phyloP scores from a whole-genome alignment of 2,329 filamentous ascomycete genomes.

The Neonectria neomacrospora region DNA sequence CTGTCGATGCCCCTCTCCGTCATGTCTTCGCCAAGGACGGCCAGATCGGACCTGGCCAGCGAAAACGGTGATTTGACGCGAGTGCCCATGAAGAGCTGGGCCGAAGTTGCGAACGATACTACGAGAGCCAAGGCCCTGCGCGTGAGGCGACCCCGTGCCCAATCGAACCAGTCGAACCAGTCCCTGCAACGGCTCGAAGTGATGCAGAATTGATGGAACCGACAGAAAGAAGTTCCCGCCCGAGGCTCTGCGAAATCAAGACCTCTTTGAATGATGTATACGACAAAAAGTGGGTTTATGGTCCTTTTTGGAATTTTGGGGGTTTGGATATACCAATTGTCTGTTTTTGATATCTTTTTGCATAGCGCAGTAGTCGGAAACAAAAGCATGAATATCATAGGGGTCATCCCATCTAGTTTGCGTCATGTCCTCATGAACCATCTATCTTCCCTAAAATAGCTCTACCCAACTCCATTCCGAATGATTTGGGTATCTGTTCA shows the following conservation, averaged over 20 bases:
- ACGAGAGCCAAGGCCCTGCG: constrained; percentile 25
- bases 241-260: neutral
- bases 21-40: constrained; percentile 48
- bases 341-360: constrained; percentile 18
- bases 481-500: constrained; percentile 6
- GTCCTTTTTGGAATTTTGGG: neutral
- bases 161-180: constrained; percentile 9
- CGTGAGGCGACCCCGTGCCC: constrained; percentile 33
- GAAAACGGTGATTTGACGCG: constrained; percentile 34
- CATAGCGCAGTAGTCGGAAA: constrained; percentile 10
- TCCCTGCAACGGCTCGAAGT: constrained; percentile 9
- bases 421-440: constrained; percentile 7
- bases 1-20: constrained; percentile 45
- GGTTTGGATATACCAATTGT: constrained; percentile 21
- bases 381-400: constrained; percentile 3
- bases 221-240: neutral
- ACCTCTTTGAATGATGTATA: neutral
- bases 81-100: constrained; percentile 54
- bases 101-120: constrained; percentile 51
- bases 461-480: neutral
- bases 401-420: neutral
- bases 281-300: constrained; percentile 8
- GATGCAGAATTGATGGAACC: constrained; percentile 11
- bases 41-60: constrained; percentile 34
- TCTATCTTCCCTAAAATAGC: neutral